Percentiles rank a stretch among this genome's conserved stretches.
Evolutionary conservation across 2,329 filamentous ascomycete genomes (phyloP).

Genomic region (Apiospora koreana): DNA sequence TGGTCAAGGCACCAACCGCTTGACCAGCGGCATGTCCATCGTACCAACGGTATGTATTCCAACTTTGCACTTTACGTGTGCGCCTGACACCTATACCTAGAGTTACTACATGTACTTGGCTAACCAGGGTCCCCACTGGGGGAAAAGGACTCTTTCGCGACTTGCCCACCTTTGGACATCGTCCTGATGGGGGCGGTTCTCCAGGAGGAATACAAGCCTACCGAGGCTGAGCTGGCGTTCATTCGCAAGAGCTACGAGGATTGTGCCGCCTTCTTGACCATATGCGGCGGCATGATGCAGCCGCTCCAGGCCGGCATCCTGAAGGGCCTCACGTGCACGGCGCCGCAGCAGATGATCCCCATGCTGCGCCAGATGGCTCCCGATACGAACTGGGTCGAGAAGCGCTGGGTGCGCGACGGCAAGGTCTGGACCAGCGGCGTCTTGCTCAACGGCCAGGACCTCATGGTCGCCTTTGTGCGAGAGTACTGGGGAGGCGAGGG

Average conservation of each 20-base stretch:
- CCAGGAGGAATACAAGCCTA: slow-evolving; percentile 27
- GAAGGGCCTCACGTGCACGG: slow-evolving; percentile 38
- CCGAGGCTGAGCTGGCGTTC: slow-evolving; percentile 36
- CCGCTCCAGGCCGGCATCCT: slow-evolving; percentile 37
- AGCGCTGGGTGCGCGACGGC: slow-evolving; percentile 36
- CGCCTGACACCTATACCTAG: too few relatives aligned
- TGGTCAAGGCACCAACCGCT: slow-evolving; percentile 16
- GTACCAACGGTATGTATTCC: slow-evolving; percentile 29
- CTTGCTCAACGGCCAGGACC: slow-evolving; percentile 36
- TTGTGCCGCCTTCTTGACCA: slow-evolving; percentile 39
- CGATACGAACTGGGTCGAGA: slow-evolving; percentile 38
- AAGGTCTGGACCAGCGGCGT: slow-evolving; percentile 39
- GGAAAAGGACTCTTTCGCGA: slow-evolving; percentile 38
- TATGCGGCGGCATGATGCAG: slow-evolving; percentile 39
- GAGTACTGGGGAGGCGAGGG: slow-evolving; percentile 31
- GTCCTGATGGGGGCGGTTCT: slow-evolving; percentile 41
- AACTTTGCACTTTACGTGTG: neutral
- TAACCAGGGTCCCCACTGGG: neutral
- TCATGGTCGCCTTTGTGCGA: slow-evolving; percentile 33
- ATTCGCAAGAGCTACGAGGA: slow-evolving; percentile 35
- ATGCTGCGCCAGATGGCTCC: slow-evolving; percentile 29
- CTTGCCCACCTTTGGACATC: slow-evolving; percentile 42
- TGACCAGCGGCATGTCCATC: slow-evolving; percentile 31
- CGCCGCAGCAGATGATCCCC: slow-evolving; percentile 31
- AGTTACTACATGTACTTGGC: neutral